phyloP scores from a whole-genome alignment of 2,329 filamentous ascomycete species.

The Neonectria neomacrospora region DNA sequence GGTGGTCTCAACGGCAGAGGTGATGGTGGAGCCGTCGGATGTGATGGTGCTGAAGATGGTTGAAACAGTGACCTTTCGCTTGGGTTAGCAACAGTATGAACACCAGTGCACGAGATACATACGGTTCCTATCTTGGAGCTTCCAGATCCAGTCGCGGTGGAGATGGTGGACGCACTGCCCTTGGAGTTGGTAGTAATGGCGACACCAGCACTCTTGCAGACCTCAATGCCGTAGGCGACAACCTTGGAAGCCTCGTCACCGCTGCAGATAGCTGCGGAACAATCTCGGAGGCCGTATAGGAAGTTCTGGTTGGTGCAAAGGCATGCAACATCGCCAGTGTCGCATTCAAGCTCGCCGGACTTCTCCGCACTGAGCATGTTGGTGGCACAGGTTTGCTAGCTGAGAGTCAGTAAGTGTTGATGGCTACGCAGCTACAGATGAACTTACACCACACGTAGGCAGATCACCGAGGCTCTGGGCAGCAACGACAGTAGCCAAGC shows the following conservation, averaged over 20 bases:
- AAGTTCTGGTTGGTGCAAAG: constrained; percentile 61
- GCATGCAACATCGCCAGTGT: constrained; percentile 54
- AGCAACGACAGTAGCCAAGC: constrained; percentile 53
- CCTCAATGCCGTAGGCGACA: constrained; percentile 52
- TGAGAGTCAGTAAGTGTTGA: constrained; percentile 22
- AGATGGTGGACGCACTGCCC: constrained; percentile 18
- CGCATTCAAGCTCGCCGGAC: constrained; percentile 59
- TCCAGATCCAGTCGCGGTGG: constrained; percentile 33
- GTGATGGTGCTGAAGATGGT: constrained; percentile 52
- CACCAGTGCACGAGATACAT: neutral
- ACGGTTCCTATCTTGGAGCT: constrained; percentile 25
- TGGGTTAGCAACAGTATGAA: neutral
- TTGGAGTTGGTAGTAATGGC: constrained; percentile 47
- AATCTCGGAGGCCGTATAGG: constrained; percentile 63
- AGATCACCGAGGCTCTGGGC: constrained; percentile 57
- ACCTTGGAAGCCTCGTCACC: constrained; percentile 49
- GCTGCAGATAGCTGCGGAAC: constrained; percentile 57
- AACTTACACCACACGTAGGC: constrained; percentile 64
- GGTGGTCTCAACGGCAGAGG: constrained; percentile 52
- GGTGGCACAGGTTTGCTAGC: constrained; percentile 60
- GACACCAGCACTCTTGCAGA: constrained; percentile 54
- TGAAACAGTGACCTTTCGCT: constrained; percentile 43
- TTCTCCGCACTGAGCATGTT: constrained; percentile 61
- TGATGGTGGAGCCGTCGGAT: constrained; percentile 49
- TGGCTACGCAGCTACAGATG: neutral